Evolutionary conservation across 2,329 filamentous ascomycete genomes (phyloP), one percentile per base, ranked within the genome.

Genomic region (Claviceps sorghi): DNA sequence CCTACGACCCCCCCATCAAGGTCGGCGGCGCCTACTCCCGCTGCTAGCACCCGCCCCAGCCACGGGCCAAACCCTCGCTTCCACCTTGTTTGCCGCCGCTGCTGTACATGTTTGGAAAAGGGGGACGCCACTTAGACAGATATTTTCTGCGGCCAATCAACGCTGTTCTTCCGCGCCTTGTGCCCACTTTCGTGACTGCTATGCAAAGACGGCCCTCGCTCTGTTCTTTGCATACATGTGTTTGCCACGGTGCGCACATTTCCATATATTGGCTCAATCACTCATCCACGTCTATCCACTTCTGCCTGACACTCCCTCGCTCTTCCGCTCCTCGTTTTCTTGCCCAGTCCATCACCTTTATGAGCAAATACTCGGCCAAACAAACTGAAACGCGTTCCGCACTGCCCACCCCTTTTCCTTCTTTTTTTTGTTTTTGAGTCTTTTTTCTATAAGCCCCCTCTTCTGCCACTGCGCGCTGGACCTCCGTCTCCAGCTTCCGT

Each of bases 191-290:
- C 36, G 5, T n/a, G 2, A 8, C 15, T 17, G 15, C 34, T 5
- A 29, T 15, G 17, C 15, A 44, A 15, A 15, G 21, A 17, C 42
- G 26, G 21, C 42, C 8, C 21, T 5, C 15, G 1, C 7, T 13
- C 26, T n/a, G n/a, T n/a, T n/a, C n/a, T n/a, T 17, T 17, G 15
- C 22, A 43, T 21, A 43, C 22, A 17, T 34, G 13, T 17, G 9
- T 19, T 34, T 34, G 45, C 34, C 5, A 34, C 15, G 29, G 11
- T 32, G 60, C 61, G 50, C 52, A 62, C 61, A 58, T 61, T 56
- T 61, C 63, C 61, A 58, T 61, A 57, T 62, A 63, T 58, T 61
- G 59, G 59, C 48, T 54, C 59, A 59, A 59, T 59, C 54, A 60
- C 58, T 57, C 60, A 56, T 63, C 59, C 59, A 56, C 54, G 50